phyloP scores from a whole-genome alignment of 495 filamentous ascomycete genomes.

The Cercophora scortea region DNA sequence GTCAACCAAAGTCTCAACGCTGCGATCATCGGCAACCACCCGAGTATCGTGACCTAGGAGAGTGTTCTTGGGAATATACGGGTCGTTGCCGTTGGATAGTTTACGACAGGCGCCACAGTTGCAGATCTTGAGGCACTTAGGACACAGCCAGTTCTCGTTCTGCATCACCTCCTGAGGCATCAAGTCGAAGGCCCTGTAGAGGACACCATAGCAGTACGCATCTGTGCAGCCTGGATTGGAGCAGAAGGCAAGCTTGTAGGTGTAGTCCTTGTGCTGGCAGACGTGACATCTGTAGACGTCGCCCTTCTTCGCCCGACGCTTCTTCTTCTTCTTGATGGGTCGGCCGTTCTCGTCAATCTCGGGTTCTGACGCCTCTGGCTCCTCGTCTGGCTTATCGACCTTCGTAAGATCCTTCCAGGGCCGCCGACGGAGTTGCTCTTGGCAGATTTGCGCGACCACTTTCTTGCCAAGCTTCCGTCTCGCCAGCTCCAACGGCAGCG shows the following conservation, averaged over 20 bases:
- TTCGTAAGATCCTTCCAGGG: constrained; percentile 55
- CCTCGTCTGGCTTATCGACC: constrained; percentile 21
- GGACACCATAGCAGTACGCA: constrained; percentile 78
- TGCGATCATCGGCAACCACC: constrained; percentile 79
- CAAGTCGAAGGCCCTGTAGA: constrained; percentile 84
- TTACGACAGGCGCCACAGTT: constrained; percentile 71
- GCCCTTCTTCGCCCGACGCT: constrained; percentile 34
- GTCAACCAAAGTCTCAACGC: constrained; percentile 78
- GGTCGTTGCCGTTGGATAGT: constrained; percentile 27
- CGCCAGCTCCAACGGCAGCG: constrained; percentile 55
- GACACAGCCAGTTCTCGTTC: constrained; percentile 74
- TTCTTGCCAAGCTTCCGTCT: constrained; percentile 57
- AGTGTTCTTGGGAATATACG: constrained; percentile 76
- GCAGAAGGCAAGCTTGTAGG: constrained; percentile 77
- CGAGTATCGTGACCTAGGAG: constrained; percentile 83
- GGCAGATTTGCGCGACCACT: constrained; percentile 80
- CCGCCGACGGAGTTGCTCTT: constrained; percentile 68
- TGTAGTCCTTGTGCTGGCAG: constrained; percentile 62
- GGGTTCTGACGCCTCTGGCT: constrained; percentile 37
- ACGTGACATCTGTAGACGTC: constrained; percentile 66
- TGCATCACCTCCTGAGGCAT: constrained; percentile 75
- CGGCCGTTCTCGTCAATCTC: constrained; percentile 45
- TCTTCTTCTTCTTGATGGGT: constrained; percentile 37
- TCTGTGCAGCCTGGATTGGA: constrained; percentile 52
- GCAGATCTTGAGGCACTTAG: constrained; percentile 75